Evolutionary conservation across 192 early-diverging fungal genomes (phyloP), one percentile per base, ranked within the genome.

Genomic region (Entrophospora sp.): DNA sequence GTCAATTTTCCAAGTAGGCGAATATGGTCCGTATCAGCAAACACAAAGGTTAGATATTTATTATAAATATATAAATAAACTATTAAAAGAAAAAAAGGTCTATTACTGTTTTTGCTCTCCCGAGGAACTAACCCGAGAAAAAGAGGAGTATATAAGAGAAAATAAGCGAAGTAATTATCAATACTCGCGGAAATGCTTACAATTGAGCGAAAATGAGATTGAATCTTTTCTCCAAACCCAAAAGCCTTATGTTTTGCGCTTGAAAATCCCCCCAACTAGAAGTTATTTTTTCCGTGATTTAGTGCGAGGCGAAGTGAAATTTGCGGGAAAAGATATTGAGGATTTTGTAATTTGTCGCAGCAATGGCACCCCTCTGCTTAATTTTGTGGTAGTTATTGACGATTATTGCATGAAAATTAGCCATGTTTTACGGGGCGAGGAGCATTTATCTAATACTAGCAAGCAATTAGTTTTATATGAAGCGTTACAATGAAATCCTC

Each of bases 311-410:
- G 64, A 74, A 16, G 76, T 94, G 57, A 72, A 80, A 18, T 89
- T 97, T 49, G 69, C 75, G 6, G 84, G 89, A 55, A 77, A 79
- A 32, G 79, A 81, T 3, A 77, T 93, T 24, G 94, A 97, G 48
- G 94, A 97, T 77, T 81, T 84, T 12, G 86, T 97, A 36, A 65
- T 97, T n/a, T 75, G 94, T 45, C 94, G 94, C 63, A 88, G 87
- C 57, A 91, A 94, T 69, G 94, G 94, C 2, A 81, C 81, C 53
- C 90, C 94, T 5, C 95, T 91, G 0, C 95, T 95, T 69, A 92
- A 97, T 64, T 77, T 97, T 40, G 92, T 92, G 0, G 91, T 90
- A 65, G 94, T 97, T 2, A 89, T 94, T 2, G 94, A 97, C 67
- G 94, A 97, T 67, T 84, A 90, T 44, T 42, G 83, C 12, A 97